These are phyloP conservation scores for Nigrograna mackinnonii DNA, from an alignment of 2,329 filamentous ascomycete genomes.

Conservation along the genomic window DNA sequence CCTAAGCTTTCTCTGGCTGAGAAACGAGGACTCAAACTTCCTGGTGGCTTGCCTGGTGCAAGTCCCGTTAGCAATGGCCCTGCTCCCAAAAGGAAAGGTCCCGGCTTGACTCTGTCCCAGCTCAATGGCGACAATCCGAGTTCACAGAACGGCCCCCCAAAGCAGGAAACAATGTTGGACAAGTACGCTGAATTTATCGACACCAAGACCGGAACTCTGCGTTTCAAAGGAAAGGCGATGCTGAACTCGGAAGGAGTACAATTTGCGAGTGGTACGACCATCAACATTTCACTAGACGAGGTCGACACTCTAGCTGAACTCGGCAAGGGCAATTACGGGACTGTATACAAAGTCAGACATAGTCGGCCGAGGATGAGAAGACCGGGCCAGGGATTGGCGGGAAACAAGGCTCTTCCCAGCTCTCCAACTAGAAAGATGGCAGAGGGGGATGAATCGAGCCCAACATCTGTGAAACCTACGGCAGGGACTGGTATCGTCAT, in stretches of 20 bases:
- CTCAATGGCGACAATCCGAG: conserved; percentile 42
- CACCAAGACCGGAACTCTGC: conserved; percentile 86
- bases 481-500: conserved; percentile 77
- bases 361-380: conserved; percentile 68
- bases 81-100: conserved; percentile 39
- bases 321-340: conserved; percentile 97
- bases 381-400: conserved; percentile 62
- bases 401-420: conserved; percentile 53
- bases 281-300: conserved; percentile 94
- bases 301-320: conserved; percentile 91
- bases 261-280: conserved; percentile 86
- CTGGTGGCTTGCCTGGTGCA: conserved; percentile 54
- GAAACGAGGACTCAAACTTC: conserved; percentile 67
- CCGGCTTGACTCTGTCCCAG: conserved; percentile 47
- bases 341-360: conserved; percentile 95
- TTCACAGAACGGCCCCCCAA: conserved; percentile 24
- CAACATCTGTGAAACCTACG: conserved; percentile 32
- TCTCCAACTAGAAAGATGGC: conserved; percentile 37
- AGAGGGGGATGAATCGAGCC: conserved; percentile 40
- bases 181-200: conserved; percentile 85
- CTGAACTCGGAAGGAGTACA: conserved; percentile 90
- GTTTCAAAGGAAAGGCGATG: conserved; percentile 89
- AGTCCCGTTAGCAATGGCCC: conserved; percentile 43
- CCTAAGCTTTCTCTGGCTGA: conserved; percentile 69
- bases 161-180: conserved; percentile 56